These are phyloP conservation scores for Fagopyrum homotropicum DNA, from an alignment of 148 eudicot genomes.

Conservation along the genomic window DNA sequence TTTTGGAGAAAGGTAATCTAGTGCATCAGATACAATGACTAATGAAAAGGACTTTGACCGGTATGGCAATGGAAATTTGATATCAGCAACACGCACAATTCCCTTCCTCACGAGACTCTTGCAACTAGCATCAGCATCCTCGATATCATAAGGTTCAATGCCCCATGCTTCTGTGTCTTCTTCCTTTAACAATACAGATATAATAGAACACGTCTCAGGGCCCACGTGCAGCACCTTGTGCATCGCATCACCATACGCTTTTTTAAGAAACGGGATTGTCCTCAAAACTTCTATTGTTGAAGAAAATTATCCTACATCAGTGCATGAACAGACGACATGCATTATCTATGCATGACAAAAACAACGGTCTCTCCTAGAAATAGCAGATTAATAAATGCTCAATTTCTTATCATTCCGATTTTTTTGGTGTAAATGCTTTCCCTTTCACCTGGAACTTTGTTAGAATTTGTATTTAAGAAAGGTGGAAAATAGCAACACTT, in stretches of 20 bases:
- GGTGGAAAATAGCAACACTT: background rate
- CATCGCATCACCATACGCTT: constrained; percentile 44
- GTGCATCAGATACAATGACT: constrained; percentile 43
- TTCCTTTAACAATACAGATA: constrained; percentile 31
- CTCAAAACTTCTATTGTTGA: constrained; percentile 36
- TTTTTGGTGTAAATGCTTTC: background rate
- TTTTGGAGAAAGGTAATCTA: constrained; percentile 42
- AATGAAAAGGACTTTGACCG: constrained; percentile 37
- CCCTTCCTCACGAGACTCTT: constrained; percentile 35
- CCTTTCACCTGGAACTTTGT: background rate
- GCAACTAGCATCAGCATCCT: constrained; percentile 36
- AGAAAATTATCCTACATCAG: constrained; percentile 29
- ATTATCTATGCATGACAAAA: background rate
- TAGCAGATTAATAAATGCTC: background rate
- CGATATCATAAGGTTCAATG: constrained; percentile 45
- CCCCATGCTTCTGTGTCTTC: constrained; percentile 46
- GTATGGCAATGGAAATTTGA: constrained; percentile 41
- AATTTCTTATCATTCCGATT: background rate
- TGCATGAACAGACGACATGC: background rate
- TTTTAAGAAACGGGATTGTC: constrained; percentile 33
- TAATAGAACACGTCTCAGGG: constrained; percentile 38
- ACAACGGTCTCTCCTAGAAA: background rate
- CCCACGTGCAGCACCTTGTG: constrained; percentile 47
- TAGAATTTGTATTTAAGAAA: background rate
- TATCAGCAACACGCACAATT: constrained; percentile 42